phyloP scores from a whole-genome alignment of 2,329 filamentous ascomycete species.

The Biscogniauxia mediterranea region DNA sequence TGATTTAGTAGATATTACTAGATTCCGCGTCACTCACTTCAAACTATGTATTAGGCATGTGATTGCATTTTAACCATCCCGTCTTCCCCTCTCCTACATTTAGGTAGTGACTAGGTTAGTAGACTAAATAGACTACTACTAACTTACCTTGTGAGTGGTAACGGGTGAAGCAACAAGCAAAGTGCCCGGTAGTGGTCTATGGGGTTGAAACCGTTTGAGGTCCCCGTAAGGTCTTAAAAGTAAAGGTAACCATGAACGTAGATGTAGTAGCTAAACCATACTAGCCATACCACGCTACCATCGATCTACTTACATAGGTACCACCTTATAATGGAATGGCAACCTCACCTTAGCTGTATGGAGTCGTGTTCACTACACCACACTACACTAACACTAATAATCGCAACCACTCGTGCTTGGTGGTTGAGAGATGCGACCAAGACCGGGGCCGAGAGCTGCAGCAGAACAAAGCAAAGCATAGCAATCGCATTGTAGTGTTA shows the following conservation, averaged over 20 bases:
- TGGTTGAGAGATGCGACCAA: not conserved
- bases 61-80: too few species aligned
- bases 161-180: not conserved
- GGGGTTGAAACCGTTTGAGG: not conserved
- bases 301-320: not conserved
- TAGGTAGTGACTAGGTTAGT: too few species aligned
- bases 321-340: not conserved
- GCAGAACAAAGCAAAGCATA: not conserved
- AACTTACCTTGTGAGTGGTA: not conserved
- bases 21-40: too few species aligned
- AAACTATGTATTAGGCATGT: too few species aligned
- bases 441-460: not conserved
- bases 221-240: too few species aligned
- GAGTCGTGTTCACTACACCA: too few species aligned
- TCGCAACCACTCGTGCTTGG: too few species aligned
- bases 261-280: not conserved
- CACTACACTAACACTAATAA: too few species aligned
- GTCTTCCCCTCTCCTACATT: too few species aligned
- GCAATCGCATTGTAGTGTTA: not conserved
- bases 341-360: not conserved
- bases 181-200: not conserved
- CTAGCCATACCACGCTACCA: not conserved
- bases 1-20: too few species aligned
- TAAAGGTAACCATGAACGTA: too few species aligned
- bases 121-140: too few species aligned